phyloP scores from a whole-genome alignment of 2,329 filamentous ascomycete genomes.

The Mycocentrospora acerina region DNA sequence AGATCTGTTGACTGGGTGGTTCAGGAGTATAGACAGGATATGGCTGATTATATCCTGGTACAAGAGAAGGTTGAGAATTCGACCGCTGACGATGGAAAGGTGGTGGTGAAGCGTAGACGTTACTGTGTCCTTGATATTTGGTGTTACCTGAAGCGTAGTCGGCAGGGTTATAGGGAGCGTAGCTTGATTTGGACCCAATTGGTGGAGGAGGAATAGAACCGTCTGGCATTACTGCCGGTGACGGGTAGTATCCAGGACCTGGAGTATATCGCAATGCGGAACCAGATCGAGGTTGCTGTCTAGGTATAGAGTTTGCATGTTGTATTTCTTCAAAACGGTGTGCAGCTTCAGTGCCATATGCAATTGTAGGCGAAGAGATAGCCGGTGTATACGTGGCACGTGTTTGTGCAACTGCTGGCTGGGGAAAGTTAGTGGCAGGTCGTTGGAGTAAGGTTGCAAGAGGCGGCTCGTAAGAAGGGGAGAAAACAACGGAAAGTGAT shows the following conservation, averaged over 20 bases:
- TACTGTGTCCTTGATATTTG: slow-evolving; percentile 20
- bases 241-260: slow-evolving; percentile 33
- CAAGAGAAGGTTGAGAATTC: slow-evolving; percentile 35
- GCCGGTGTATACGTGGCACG: slow-evolving; percentile 3
- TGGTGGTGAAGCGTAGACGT: slow-evolving; percentile 32
- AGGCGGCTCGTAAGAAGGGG: slow-evolving; percentile 40
- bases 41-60: slow-evolving; percentile 15
- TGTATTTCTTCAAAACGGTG: slow-evolving; percentile 8
- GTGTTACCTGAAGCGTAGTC: slow-evolving; percentile 25
- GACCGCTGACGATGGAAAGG: slow-evolving; percentile 39
- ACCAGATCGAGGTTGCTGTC: slow-evolving; percentile 15
- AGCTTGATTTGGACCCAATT: slow-evolving; percentile 21
- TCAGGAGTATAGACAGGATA: slow-evolving; percentile 19
- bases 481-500: slow-evolving; percentile 32
- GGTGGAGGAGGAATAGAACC: slow-evolving; percentile 26
- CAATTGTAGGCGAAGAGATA: slow-evolving; percentile 9
- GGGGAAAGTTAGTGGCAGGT: slow-evolving; percentile 35
- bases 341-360: slow-evolving; percentile 8
- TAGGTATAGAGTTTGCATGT: slow-evolving; percentile 6
- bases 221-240: slow-evolving; percentile 20
- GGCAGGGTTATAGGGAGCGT: slow-evolving; percentile 35
- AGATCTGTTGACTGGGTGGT: slow-evolving; percentile 17
- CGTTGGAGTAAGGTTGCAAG: slow-evolving; percentile 34
- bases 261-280: slow-evolving; percentile 36
- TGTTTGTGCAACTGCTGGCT: slow-evolving; percentile 22